Percentiles rank a stretch among this genome's conserved stretches.
These are phyloP conservation scores for Butyriboletus appendiculatus DNA, from an alignment of 1,284 basidiomycete species.

Conservation along the genomic window DNA sequence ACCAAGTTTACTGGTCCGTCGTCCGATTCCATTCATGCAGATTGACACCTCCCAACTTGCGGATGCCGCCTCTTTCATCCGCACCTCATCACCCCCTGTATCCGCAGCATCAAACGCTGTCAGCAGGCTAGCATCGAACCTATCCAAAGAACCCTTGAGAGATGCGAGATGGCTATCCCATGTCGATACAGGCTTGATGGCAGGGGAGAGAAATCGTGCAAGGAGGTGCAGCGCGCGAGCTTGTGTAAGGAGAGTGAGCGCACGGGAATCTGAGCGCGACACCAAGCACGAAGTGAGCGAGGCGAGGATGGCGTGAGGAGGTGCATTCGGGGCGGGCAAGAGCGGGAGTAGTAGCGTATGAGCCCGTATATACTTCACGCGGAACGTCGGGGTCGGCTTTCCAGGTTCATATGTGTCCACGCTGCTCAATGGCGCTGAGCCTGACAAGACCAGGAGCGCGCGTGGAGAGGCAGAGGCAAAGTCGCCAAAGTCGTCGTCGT, in stretches of 20 bases:
- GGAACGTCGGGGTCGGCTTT: constrained; percentile 38
- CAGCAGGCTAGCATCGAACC: constrained; percentile 84
- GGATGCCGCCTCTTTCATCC: constrained; percentile 78
- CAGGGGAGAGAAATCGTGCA: constrained; percentile 67
- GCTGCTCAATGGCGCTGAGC: constrained; percentile 10
- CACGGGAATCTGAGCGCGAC: constrained; percentile 32
- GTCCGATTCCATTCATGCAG: constrained; percentile 35
- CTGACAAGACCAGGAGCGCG: constrained; percentile 24
- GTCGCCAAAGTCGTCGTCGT: constrained; percentile 96
- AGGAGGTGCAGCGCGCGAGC: constrained; percentile 70
- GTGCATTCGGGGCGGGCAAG: constrained; percentile 51
- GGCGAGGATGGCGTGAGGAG: constrained; percentile 58
- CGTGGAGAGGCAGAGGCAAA: constrained; percentile 53
- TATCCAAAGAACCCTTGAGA: constrained; percentile 78
- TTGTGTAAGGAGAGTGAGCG: constrained; percentile 48
- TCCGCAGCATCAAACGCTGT: constrained; percentile 86
- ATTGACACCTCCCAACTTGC: constrained; percentile 83
- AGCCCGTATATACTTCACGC: constrained; percentile 62
- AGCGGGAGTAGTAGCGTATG: constrained; percentile 65
- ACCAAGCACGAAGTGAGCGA: constrained; percentile 43
- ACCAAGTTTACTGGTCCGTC: constrained; percentile 31
- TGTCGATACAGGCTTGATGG: constrained; percentile 64
- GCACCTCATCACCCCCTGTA: constrained; percentile 56
- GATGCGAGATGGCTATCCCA: constrained; percentile 65
- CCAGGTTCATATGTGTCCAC: constrained; percentile 19